Percentiles rank a stretch among this genome's conserved stretches.
Evolutionary conservation across 2,329 filamentous ascomycete genomes (phyloP).

Genomic region (Sphaerostilbella broomeana): DNA sequence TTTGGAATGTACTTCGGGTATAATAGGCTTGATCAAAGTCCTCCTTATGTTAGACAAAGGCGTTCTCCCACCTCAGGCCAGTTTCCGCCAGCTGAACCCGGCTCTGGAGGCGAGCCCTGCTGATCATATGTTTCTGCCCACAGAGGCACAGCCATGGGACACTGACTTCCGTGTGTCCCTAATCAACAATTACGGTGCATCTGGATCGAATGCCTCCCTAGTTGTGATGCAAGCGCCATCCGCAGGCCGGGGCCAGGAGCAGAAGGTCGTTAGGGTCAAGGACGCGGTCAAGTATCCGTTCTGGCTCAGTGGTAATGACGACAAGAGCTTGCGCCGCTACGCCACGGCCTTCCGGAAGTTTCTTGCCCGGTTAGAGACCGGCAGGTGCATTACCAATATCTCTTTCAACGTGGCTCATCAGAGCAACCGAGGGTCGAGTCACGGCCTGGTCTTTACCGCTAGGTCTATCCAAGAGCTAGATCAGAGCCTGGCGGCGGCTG

Average conservation of each 20-base stretch:
- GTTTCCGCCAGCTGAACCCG: constrained; percentile 25
- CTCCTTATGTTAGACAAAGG: constrained; percentile 34
- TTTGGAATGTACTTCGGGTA: constrained; percentile 30
- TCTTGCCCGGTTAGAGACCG: neutral
- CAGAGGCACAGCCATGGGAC: constrained; percentile 21
- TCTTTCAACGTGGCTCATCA: constrained; percentile 28
- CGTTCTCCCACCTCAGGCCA: constrained; percentile 28
- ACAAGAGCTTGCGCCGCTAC: constrained; percentile 3
- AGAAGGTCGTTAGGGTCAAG: neutral
- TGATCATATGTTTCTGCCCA: constrained; percentile 17
- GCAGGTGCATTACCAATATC: constrained; percentile 18
- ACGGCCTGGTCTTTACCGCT: constrained; percentile 21
- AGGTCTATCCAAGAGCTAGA: constrained; percentile 14
- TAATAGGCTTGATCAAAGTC: constrained; percentile 42
- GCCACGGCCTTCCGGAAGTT: neutral
- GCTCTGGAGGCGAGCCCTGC: constrained; percentile 11
- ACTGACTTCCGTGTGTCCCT: constrained; percentile 17
- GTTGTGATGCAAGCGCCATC: constrained; percentile 18
- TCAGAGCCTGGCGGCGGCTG: constrained; percentile 19
- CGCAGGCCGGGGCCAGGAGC: neutral
- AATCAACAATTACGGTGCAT: constrained; percentile 33
- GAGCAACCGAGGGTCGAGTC: constrained; percentile 21
- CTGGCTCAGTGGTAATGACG: constrained; percentile 5
- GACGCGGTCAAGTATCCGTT: neutral
- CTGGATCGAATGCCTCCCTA: constrained; percentile 21